These are phyloP conservation scores for Bryopsis sp. DNA, from an alignment of 139 green algal genomes.

Conservation along the genomic window DNA sequence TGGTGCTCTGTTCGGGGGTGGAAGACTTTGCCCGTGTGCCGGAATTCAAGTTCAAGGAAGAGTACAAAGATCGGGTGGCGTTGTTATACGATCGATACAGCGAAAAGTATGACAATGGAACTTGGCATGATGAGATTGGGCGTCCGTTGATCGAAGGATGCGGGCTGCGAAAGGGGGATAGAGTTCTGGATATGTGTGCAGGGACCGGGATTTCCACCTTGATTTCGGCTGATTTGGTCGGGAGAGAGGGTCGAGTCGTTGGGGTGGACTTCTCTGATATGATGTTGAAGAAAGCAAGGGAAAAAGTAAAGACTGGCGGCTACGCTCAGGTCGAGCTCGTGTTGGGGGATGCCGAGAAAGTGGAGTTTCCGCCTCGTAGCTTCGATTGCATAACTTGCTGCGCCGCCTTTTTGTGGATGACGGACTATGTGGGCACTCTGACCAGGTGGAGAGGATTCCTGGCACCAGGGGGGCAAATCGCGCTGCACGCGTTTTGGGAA, in stretches of 20 bases:
- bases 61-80: neutral
- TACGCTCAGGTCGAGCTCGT: conserved; percentile 4
- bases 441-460: conserved; percentile 10
- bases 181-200: conserved; percentile 10
- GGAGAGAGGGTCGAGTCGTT: neutral
- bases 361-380: neutral
- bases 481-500: conserved; percentile 8
- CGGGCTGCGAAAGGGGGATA: neutral
- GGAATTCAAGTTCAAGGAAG: neutral
- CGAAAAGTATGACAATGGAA: neutral
- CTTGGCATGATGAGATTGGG: neutral
- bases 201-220: conserved; percentile 10
- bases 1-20: no score
- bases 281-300: conserved; percentile 7
- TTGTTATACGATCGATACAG: neutral
- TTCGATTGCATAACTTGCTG: conserved; percentile 14
- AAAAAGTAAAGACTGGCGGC: neutral
- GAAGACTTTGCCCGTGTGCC: no score
- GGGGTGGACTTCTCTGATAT: conserved; percentile 7
- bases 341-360: conserved; percentile 6
- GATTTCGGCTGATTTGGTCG: neutral
- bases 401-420: neutral
- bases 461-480: neutral
- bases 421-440: neutral
- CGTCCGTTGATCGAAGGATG: neutral